A percentile compares a stretch with the other conserved stretches of the same genome.
phyloP scores from a whole-genome alignment of 1,139 yeast species.

The Candida smagusa region DNA sequence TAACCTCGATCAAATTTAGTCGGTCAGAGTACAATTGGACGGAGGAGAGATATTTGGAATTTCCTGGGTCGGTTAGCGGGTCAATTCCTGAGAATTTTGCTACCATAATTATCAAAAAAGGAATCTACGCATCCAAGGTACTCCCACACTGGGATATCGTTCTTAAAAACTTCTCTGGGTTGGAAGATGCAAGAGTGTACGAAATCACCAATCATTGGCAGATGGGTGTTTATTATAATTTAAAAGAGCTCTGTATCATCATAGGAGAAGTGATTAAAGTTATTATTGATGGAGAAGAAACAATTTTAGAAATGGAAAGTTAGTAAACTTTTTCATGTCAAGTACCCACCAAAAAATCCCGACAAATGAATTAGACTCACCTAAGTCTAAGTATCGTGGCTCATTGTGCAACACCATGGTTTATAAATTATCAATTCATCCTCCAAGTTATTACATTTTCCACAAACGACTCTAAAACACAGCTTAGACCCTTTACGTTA shows the following conservation, averaged over 20 bases:
- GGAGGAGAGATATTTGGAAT: neutral
- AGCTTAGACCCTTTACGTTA: no score
- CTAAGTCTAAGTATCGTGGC: no score
- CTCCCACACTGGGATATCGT: neutral
- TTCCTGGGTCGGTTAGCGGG: neutral
- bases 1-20: neutral
- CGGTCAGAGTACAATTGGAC: neutral
- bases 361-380: no score
- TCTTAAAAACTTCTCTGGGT: neutral
- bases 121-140: neutral
- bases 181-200: neutral
- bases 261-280: neutral
- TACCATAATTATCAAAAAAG: neutral
- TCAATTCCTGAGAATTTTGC: neutral
- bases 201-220: neutral
- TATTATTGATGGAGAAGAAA: no score
- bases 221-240: neutral
- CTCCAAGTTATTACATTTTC: no score
- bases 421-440: no score
- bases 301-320: no score
- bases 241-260: neutral
- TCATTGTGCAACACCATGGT: no score
- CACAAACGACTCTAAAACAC: no score
- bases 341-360: no score
- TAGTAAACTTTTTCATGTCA: no score